A percentile compares a stretch with the other conserved stretches of the same genome.
These are phyloP conservation scores for Fusarium ramigenum DNA, from an alignment of 2,329 filamentous ascomycete genomes.

Conservation along the genomic window DNA sequence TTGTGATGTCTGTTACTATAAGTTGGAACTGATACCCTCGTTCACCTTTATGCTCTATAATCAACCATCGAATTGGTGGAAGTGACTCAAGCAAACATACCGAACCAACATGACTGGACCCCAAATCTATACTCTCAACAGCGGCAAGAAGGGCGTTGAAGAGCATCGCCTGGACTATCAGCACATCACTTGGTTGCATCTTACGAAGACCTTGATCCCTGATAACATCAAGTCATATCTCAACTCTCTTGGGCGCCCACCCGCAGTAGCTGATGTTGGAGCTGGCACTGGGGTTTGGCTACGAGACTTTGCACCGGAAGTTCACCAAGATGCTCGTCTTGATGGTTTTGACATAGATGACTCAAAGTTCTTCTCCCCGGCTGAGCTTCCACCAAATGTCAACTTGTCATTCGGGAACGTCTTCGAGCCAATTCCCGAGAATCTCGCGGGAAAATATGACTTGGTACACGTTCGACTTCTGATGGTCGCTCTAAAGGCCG, in stretches of 20 bases:
- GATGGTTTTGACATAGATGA: slow-evolving; percentile 7
- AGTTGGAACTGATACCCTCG: neutral
- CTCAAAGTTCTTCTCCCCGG: neutral
- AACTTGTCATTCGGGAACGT: neutral
- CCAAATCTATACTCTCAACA: slow-evolving; percentile 6
- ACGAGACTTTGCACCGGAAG: neutral
- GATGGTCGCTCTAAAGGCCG: neutral
- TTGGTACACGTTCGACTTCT: slow-evolving; percentile 3
- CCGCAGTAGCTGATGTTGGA: neutral
- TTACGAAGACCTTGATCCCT: neutral
- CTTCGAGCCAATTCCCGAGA: neutral
- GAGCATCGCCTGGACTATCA: slow-evolving; percentile 6
- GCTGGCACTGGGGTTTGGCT: slow-evolving; percentile 4
- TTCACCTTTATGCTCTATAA: no score
- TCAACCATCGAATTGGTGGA: no score
- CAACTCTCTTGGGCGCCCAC: neutral
- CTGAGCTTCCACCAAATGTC: neutral
- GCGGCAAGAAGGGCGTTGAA: slow-evolving; percentile 1
- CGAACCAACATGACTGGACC: neutral
- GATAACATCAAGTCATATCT: neutral
- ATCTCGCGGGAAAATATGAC: neutral
- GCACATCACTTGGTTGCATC: neutral
- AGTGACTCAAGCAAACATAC: no score
- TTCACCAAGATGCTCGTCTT: neutral
- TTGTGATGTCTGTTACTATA: neutral